These are phyloP conservation scores for Lecanicillium sp. DNA, from an alignment of 2,329 filamentous ascomycete species.

Conservation along the genomic window DNA sequence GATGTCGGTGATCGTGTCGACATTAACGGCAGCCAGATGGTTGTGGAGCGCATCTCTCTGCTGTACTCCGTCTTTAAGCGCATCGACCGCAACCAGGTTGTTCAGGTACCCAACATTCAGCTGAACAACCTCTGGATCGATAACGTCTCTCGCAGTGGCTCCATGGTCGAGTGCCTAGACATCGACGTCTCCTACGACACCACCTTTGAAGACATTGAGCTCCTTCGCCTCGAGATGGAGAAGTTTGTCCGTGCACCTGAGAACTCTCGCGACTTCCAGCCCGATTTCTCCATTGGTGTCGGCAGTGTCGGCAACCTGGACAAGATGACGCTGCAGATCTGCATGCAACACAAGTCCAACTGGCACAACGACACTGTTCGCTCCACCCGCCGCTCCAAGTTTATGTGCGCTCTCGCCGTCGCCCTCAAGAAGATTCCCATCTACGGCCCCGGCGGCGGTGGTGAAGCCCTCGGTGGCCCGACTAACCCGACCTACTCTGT, in stretches of 20 bases:
- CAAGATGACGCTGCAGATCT: conserved; percentile 75
- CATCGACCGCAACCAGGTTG: conserved; percentile 71
- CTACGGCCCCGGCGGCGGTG: conserved; percentile 68
- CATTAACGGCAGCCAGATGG: conserved; percentile 59
- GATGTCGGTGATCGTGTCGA: conserved; percentile 94
- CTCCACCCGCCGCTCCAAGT: conserved; percentile 78
- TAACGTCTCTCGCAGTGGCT: conserved; percentile 83
- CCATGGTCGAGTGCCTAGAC: conserved; percentile 80
- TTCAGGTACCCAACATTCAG: conserved; percentile 77
- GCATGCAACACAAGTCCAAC: conserved; percentile 88
- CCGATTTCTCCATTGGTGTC: conserved; percentile 72
- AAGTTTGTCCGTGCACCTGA: conserved; percentile 75
- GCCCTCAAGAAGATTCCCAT: conserved; percentile 86
- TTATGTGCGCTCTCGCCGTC: conserved; percentile 87
- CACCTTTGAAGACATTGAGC: conserved; percentile 79
- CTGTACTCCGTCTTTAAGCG: conserved; percentile 88
- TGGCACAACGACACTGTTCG: conserved; percentile 84
- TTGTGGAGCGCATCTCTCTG: conserved; percentile 90
- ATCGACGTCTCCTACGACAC: conserved; percentile 82
- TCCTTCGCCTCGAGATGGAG: conserved; percentile 77
- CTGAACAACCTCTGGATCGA: conserved; percentile 93
- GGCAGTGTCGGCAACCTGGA: conserved; percentile 75
- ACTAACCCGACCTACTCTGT: conserved; percentile 79
- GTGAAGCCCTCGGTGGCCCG: conserved; percentile 52
- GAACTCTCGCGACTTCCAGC: conserved; percentile 85